Conservation (phyloP, 345 rosid species). For the Sisymbrium irio region DNA sequence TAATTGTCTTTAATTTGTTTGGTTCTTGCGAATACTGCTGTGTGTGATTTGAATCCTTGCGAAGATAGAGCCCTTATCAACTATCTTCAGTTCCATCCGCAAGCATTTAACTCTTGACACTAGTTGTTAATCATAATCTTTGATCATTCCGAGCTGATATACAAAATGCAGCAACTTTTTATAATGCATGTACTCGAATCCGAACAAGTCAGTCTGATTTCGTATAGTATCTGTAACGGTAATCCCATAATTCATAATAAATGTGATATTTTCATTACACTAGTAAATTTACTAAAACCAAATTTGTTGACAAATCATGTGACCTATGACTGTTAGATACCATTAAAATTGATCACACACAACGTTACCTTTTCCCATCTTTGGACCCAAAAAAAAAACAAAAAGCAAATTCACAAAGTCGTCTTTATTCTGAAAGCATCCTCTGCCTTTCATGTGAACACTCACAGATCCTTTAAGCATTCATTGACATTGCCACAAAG, state of each 20-base stretch:
- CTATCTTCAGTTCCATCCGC: no score
- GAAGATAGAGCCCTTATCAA: no score
- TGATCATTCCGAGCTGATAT: background rate
- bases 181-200: background rate
- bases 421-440: constrained; percentile 6
- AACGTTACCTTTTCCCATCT: constrained; percentile 5
- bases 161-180: background rate
- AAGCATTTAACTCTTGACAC: no score
- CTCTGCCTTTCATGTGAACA: constrained; percentile 12
- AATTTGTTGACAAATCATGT: constrained; percentile 14
- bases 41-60: no score
- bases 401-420: constrained; percentile 16
- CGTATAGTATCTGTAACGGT: background rate
- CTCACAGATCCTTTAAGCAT: constrained; percentile 14
- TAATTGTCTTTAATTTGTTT: no score
- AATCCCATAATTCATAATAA: background rate
- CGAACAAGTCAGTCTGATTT: background rate
- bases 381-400: constrained; percentile 8
- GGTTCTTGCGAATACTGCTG: no score
- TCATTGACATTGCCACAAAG: constrained; percentile 46
- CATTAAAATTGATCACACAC: background rate
- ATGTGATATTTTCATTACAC: background rate
- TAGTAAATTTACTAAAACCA: background rate
- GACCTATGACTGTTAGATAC: constrained; percentile 17
- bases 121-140: no score